Conservation (phyloP, 2,329 filamentous ascomycete species). For the Botrytis squamosa region DNA sequence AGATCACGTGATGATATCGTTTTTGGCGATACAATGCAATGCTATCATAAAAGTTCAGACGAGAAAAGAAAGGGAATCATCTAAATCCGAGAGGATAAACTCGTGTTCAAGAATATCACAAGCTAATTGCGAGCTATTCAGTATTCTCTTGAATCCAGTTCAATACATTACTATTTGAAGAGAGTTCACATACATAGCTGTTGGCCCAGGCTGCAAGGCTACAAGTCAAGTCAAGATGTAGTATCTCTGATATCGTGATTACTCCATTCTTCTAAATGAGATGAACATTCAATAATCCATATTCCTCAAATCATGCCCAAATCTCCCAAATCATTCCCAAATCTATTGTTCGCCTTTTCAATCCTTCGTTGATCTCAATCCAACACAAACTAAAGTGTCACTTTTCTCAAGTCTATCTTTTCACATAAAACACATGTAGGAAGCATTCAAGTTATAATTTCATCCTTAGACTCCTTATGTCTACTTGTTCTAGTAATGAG, state of each 20-base stretch:
- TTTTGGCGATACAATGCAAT: not conserved
- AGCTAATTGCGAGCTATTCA: not conserved
- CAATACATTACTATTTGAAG: not conserved
- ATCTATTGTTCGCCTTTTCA: not conserved
- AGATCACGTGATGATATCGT: not conserved
- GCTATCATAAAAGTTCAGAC: not conserved
- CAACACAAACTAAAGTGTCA: not conserved
- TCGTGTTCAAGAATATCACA: not conserved
- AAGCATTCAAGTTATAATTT: not conserved
- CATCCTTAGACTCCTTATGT: constrained; percentile 5
- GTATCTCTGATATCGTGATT: not conserved
- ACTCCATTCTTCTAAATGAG: not conserved
- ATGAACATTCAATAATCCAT: not conserved
- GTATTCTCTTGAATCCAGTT: not conserved
- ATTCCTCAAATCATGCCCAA: not conserved
- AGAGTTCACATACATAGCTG: not conserved
- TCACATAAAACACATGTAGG: not conserved
- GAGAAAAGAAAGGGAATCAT: not conserved
- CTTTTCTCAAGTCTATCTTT: not conserved
- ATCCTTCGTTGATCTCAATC: not conserved
- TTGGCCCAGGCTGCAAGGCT: not conserved
- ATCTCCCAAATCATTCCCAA: not conserved
- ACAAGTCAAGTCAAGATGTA: not conserved
- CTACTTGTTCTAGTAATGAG: constrained; percentile 6
- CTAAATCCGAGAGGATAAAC: not conserved